A percentile compares a stretch with the other conserved stretches of the same genome.
These are phyloP conservation scores for Acacia concinna DNA, from an alignment of 331 rosid species.

Conservation along the genomic window DNA sequence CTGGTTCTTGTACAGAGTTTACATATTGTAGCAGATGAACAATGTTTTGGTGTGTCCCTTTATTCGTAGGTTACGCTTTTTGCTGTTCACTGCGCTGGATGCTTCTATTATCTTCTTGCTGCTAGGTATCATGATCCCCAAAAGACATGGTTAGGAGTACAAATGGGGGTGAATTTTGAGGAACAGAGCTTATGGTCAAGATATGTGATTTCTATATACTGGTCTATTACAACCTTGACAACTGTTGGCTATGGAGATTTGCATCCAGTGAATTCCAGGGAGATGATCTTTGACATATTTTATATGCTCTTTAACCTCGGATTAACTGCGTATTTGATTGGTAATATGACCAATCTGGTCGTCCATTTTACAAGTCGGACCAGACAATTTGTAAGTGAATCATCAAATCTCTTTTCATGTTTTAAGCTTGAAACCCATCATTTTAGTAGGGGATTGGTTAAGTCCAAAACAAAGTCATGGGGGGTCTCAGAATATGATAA, in stretches of 20 bases:
- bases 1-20: neutral
- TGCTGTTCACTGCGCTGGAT: constrained; percentile 90
- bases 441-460: neutral
- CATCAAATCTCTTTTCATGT: neutral
- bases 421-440: neutral
- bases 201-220: constrained; percentile 79
- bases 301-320: constrained; percentile 95
- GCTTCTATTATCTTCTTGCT: constrained; percentile 89
- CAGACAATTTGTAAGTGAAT: constrained; percentile 74
- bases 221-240: constrained; percentile 94
- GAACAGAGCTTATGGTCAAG: constrained; percentile 64
- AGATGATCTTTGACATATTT: constrained; percentile 89
- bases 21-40: neutral
- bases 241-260: constrained; percentile 96
- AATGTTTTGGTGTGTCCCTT: constrained; percentile 1
- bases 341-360: constrained; percentile 97
- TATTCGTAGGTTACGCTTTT: constrained; percentile 78
- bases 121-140: constrained; percentile 73
- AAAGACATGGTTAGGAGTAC: constrained; percentile 78
- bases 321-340: constrained; percentile 89
- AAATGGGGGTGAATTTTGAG: constrained; percentile 49
- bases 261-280: constrained; percentile 92
- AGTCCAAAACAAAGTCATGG: neutral
- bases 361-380: constrained; percentile 96
- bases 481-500: neutral